These are phyloP conservation scores for Wallacemonas collosoma DNA, from an alignment of 208 protist species.

Conservation along the genomic window DNA sequence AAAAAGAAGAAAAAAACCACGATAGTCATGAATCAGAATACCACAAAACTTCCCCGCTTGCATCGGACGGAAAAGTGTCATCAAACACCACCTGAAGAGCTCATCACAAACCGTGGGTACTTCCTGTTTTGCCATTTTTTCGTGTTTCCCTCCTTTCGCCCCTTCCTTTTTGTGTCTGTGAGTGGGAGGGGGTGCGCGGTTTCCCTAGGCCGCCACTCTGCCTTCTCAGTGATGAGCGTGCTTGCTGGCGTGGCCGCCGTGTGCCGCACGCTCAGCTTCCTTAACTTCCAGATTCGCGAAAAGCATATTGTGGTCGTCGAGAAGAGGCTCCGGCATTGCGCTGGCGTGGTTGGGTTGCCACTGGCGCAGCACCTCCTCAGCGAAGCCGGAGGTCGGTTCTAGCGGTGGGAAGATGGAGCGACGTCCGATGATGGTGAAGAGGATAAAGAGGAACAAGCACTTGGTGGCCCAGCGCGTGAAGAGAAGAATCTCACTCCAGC, in stretches of 20 bases:
- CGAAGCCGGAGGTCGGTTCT: conserved; percentile 62
- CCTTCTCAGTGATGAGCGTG: neutral
- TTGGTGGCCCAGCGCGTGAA: conserved; percentile 58
- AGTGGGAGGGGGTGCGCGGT: neutral
- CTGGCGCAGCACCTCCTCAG: conserved; percentile 67
- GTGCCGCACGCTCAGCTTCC: conserved; percentile 7
- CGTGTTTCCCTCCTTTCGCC: neutral
- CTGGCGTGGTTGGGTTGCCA: conserved; percentile 49
- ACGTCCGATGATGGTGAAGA: conserved; percentile 55
- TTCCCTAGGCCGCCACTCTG: neutral
- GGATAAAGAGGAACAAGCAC: conserved; percentile 74
- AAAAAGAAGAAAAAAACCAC: conserved; percentile 1
- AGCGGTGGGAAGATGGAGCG: conserved; percentile 67
- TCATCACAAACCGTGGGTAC: neutral
- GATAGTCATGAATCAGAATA: neutral
- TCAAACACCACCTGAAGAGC: neutral
- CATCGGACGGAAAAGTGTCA: neutral
- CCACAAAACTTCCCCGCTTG: neutral
- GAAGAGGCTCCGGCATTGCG: conserved; percentile 5
- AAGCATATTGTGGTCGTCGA: conserved; percentile 2
- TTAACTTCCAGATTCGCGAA: neutral
- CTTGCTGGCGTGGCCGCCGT: neutral
- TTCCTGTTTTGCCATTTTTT: neutral
- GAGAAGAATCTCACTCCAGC: conserved; percentile 44
- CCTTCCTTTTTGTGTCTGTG: conserved; percentile 3